Evolutionary conservation across 2,329 filamentous ascomycete species (phyloP).

Genomic region (Exophiala lecanii-corni): DNA sequence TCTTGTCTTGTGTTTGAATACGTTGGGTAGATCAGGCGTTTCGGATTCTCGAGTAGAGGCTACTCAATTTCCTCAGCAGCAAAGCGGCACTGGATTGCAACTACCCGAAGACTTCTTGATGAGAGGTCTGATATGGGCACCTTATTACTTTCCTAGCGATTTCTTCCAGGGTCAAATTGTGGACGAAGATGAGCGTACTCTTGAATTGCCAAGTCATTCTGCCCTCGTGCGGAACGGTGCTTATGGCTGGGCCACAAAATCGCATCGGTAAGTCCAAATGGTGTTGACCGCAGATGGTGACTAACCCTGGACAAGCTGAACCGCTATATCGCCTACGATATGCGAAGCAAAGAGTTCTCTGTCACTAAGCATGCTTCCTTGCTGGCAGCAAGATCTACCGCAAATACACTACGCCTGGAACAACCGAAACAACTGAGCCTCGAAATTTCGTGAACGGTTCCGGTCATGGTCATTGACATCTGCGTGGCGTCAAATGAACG

Average conservation of each 20-base stretch:
- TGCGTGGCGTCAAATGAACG: no score
- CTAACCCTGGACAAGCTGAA: no score
- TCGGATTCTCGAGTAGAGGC: slow-evolving; percentile 35
- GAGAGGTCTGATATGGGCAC: slow-evolving; percentile 51
- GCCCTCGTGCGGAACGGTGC: slow-evolving; percentile 48
- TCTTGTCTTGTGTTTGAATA: slow-evolving; percentile 51
- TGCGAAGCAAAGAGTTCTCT: slow-evolving; percentile 30
- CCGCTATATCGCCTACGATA: slow-evolving; percentile 39
- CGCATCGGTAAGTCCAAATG: slow-evolving; percentile 35
- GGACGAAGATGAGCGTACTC: slow-evolving; percentile 52
- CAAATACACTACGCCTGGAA: slow-evolving; percentile 15
- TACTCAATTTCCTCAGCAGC: slow-evolving; percentile 39
- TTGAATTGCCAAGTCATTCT: slow-evolving; percentile 48
- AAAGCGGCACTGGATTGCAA: slow-evolving; percentile 41
- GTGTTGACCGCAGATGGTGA: no score
- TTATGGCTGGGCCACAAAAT: slow-evolving; percentile 46
- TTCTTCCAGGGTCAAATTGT: slow-evolving; percentile 49
- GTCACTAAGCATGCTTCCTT: slow-evolving; percentile 26
- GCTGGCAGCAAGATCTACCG: slow-evolving; percentile 3
- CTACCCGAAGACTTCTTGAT: slow-evolving; percentile 57
- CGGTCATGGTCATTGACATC: no score
- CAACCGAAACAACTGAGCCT: no score
- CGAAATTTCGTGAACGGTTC: no score
- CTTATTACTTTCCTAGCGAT: slow-evolving; percentile 45
- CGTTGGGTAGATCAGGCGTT: slow-evolving; percentile 40